Base-by-base conservation (phyloP, 805 yeast genomes). In the Henningerozyma blattae region DNA sequence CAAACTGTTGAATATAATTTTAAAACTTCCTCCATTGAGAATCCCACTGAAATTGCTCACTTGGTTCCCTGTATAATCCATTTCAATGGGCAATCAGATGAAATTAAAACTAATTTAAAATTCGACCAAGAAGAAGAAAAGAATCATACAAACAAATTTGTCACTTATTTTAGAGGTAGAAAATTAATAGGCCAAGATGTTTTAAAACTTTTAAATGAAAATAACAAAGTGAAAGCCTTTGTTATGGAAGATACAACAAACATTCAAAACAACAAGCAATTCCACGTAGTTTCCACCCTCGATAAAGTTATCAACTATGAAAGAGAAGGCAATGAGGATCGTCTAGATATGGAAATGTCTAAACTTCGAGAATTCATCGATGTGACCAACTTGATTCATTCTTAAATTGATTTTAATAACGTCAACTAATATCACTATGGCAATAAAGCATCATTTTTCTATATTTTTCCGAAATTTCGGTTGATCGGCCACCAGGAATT, bases 251-350 rank as follows among this genome's bases (percentile, higher is more conserved):
- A 29, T 15, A 13, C 28, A 20, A 1, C 3, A 14, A 15, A 24
- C 30, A 36, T 5, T 30, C 40, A 16, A 24, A 34, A 38, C 4
- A 16, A 34, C 2, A 42, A 43, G 15, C 27, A 31, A 27, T 18
- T 47, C 1, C n/a, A n/a, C n/a, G n/a, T n/a, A n/a, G n/a, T n/a
- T n/a, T n/a, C n/a, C n/a, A n/a, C n/a, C n/a, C n/a, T n/a, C n/a
- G 24, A 37, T 3, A 26, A 33, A 7, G 20, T 53, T 6, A 27
- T 41, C 4, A 59, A 62, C 44, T 61, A 48, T 38, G 67, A 62
- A 38, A 52, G 67, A 36, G 66, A 62, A 29, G 67, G 67, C 1
- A 54, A 54, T 34, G 48, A 47, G 13, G 32, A 36, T 9, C 40
- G 54, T 15, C 36, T 49, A 13, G 28, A 33, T 4, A 45, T 46